phyloP scores from a whole-genome alignment of 345 rosid genomes.

The Microthlaspi erraticum region DNA sequence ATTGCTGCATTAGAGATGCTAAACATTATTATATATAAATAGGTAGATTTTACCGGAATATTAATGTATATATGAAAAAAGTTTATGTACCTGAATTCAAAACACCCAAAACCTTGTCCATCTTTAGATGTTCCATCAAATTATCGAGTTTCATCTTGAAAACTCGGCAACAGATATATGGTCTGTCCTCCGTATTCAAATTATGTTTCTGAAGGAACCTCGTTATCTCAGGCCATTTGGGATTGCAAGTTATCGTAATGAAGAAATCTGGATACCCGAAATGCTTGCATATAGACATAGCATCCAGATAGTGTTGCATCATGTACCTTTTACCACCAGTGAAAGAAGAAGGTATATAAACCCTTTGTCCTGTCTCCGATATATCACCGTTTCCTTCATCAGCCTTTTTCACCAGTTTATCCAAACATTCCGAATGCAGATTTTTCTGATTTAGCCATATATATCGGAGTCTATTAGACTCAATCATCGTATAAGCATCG shows the following conservation, averaged over 20 bases:
- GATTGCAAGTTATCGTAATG: background rate
- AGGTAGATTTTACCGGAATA: too few species aligned
- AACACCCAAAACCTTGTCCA: background rate
- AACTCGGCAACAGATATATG: background rate
- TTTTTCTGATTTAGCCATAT: background rate
- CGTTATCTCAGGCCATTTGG: background rate
- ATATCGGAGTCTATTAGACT: background rate
- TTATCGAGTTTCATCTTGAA: slow-evolving; percentile 1
- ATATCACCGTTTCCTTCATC: background rate
- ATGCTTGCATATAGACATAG: background rate
- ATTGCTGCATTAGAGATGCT: too few species aligned
- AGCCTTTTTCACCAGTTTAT: background rate
- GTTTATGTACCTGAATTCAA: background rate
- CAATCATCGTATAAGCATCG: background rate
- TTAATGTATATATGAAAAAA: too few species aligned
- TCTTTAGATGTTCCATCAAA: background rate
- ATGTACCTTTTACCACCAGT: background rate
- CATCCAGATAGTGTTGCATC: background rate
- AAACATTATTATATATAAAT: too few species aligned
- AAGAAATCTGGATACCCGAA: background rate
- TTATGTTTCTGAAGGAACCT: background rate
- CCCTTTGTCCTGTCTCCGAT: background rate
- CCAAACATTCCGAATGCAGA: background rate
- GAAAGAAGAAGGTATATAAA: background rate
- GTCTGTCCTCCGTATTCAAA: background rate